Evolutionary conservation across 257 asterid genomes (phyloP).

Genomic region (Gentiana macrophylla): DNA sequence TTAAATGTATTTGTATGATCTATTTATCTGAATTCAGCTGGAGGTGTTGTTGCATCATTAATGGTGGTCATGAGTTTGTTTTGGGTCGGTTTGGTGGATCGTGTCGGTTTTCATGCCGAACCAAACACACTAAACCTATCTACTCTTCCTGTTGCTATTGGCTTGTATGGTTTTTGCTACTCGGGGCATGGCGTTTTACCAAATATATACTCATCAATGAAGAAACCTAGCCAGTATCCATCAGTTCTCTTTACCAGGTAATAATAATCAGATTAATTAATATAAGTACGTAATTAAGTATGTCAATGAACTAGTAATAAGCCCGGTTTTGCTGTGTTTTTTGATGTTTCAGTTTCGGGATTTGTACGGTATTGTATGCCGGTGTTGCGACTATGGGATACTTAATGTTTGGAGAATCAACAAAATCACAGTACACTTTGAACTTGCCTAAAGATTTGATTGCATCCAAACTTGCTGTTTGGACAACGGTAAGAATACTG

Average conservation of each 20-base stretch:
- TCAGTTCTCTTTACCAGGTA: constrained; percentile 59
- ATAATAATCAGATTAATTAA: not conserved
- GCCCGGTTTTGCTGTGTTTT: not conserved
- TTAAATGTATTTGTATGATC: too few species aligned
- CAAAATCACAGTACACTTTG: constrained; percentile 80
- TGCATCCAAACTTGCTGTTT: constrained; percentile 73
- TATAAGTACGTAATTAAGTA: not conserved
- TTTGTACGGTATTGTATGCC: constrained; percentile 62
- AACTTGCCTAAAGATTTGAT: constrained; percentile 68
- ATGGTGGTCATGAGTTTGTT: constrained; percentile 64
- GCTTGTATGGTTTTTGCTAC: constrained; percentile 87
- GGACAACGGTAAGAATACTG: constrained; percentile 63
- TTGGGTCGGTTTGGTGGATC: constrained; percentile 79
- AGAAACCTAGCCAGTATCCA: constrained; percentile 63
- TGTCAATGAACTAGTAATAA: too few species aligned
- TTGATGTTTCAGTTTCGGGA: constrained; percentile 45
- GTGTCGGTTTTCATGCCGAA: constrained; percentile 36
- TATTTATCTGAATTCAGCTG: constrained; percentile 34
- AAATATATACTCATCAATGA: constrained; percentile 78
- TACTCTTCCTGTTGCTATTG: constrained; percentile 82
- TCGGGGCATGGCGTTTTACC: constrained; percentile 93
- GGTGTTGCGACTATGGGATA: constrained; percentile 80
- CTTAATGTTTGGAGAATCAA: constrained; percentile 65
- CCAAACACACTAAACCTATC: constrained; percentile 51
- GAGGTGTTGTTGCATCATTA: constrained; percentile 87